phyloP scores from a whole-genome alignment of 768 basidiomycete species.

The Mycena filopes region DNA sequence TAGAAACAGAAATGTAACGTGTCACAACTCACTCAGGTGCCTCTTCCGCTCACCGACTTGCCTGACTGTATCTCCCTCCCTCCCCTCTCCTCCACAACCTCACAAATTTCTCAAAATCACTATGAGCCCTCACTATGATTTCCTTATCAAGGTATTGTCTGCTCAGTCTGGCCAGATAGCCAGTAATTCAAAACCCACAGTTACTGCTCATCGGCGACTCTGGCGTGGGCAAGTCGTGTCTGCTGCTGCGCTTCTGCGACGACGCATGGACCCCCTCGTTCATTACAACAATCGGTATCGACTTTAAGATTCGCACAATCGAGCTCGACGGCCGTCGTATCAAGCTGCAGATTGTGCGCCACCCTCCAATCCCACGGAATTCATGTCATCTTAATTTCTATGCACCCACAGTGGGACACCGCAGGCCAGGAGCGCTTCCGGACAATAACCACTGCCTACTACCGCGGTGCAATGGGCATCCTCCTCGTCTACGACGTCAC shows the following conservation, averaged over 20 bases:
- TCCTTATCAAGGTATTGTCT: slow-evolving; percentile 77
- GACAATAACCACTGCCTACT: slow-evolving; percentile 99
- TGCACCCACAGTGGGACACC: slow-evolving; percentile 87
- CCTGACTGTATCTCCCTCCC: too few species aligned
- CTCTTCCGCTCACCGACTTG: slow-evolving; percentile 7
- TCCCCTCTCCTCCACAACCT: too few species aligned
- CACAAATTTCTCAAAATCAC: slow-evolving; percentile 14
- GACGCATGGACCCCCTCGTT: slow-evolving; percentile 33
- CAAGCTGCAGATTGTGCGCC: slow-evolving; percentile 92
- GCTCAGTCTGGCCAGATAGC: neutral
- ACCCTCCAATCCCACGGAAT: slow-evolving; percentile 11
- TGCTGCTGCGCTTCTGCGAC: slow-evolving; percentile 79
- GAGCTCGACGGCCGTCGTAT: slow-evolving; percentile 98
- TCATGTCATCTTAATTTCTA: slow-evolving; percentile 40
- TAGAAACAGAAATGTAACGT: slow-evolving; percentile 9
- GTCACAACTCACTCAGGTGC: slow-evolving; percentile 1
- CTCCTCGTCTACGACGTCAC: slow-evolving; percentile 99
- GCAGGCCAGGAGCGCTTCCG: slow-evolving; percentile 99
- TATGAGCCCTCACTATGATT: slow-evolving; percentile 70
- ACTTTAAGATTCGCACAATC: slow-evolving; percentile 99
- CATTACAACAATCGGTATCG: slow-evolving; percentile 71
- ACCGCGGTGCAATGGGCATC: slow-evolving; percentile 98
- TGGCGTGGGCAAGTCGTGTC: slow-evolving; percentile 96
- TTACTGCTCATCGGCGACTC: slow-evolving; percentile 95
- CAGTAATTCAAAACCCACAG: slow-evolving; percentile 17